Percentiles rank a stretch among this genome's conserved stretches.
Conservation (phyloP, 2,329 filamentous ascomycete species). For the Colletotrichum musicola region DNA sequence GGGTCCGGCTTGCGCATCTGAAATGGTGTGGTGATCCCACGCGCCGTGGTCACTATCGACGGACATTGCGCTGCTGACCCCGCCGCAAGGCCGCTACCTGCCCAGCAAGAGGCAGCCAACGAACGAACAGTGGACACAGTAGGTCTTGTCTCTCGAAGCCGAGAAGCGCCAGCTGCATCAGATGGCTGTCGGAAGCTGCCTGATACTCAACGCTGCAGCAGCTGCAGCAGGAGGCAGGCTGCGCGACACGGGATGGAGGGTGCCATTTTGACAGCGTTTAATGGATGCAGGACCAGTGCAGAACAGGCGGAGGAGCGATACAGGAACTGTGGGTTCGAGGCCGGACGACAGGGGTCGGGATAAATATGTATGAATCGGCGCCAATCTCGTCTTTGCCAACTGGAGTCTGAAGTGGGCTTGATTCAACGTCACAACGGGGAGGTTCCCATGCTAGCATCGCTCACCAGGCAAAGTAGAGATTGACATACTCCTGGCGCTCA, state of each 20-base stretch:
- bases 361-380: conserved; percentile 33
- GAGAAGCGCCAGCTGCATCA: neutral
- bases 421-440: conserved; percentile 38
- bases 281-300: conserved; percentile 13
- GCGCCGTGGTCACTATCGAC: conserved; percentile 23
- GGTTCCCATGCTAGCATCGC: neutral
- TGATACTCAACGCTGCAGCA: neutral
- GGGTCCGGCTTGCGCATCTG: conserved; percentile 1
- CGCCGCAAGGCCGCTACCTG: conserved; percentile 9
- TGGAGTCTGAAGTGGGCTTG: conserved; percentile 32
- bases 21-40: conserved; percentile 34
- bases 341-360: conserved; percentile 26
- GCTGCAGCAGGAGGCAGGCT: neutral
- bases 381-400: conserved; percentile 37
- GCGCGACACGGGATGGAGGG: neutral
- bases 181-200: neutral
- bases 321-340: conserved; percentile 5
- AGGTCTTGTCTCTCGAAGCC: neutral
- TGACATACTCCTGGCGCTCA: no score
- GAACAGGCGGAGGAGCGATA: conserved; percentile 3
- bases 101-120: conserved; percentile 20
- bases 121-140: neutral
- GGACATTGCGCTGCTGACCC: conserved; percentile 31
- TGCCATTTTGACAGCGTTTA: conserved; percentile 1
- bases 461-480: neutral